Conservation (phyloP, 208 protist species). For the Acanthamoeba healyi region DNA sequence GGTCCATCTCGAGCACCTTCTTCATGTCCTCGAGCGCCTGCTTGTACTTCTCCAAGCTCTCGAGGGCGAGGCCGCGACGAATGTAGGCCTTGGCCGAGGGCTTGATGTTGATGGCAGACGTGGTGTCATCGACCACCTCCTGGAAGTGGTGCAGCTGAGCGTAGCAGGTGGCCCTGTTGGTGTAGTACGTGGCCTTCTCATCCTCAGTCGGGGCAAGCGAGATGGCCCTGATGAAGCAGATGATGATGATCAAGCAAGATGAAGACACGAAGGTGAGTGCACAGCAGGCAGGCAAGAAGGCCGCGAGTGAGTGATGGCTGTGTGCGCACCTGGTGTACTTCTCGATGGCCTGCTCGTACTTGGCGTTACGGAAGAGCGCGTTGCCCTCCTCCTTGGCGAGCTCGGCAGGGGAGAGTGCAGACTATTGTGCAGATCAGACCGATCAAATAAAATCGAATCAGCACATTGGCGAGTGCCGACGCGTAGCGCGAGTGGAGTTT, state of each 20-base stretch:
- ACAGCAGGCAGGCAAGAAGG: no score
- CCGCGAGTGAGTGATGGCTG: not conserved
- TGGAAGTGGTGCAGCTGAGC: constrained; percentile 97
- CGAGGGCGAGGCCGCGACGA: constrained; percentile 94
- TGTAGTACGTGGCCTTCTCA: constrained; percentile 77
- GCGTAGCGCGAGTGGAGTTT: no score
- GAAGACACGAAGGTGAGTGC: not conserved
- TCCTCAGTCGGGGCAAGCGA: constrained; percentile 90
- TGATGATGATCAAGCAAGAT: not conserved
- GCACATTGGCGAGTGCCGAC: no score
- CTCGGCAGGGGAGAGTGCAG: not conserved
- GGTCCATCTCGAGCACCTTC: constrained; percentile 51
- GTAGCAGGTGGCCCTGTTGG: constrained; percentile 93
- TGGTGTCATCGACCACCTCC: constrained; percentile 95
- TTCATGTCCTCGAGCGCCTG: constrained; percentile 92
- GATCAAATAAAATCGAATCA: constrained; percentile 20
- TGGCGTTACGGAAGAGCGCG: constrained; percentile 95
- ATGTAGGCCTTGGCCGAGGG: constrained; percentile 95
- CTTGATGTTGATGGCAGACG: constrained; percentile 96
- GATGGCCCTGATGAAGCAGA: constrained; percentile 84
- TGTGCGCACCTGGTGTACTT: constrained; percentile 83
- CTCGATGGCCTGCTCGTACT: constrained; percentile 94
- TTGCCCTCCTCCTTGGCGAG: constrained; percentile 93
- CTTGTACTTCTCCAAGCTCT: constrained; percentile 96
- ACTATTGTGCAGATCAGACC: no score